A percentile compares a stretch with the other conserved stretches of the same genome.
phyloP scores from a whole-genome alignment of 129 eudicot species.

The Tanacetum coccineum region DNA sequence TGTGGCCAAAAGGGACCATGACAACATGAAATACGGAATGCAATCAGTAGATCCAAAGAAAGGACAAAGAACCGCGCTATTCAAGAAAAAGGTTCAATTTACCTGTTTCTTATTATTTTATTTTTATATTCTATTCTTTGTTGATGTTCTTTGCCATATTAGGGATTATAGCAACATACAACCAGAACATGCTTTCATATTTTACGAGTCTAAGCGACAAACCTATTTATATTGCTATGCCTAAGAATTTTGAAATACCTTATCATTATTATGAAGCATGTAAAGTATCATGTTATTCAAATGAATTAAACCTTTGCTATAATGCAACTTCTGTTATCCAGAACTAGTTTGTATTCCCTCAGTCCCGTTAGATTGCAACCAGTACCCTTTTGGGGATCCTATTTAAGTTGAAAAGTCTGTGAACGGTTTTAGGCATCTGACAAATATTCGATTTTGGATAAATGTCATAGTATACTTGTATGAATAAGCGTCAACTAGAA shows the following conservation, averaged over 20 bases:
- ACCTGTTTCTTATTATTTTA: background rate
- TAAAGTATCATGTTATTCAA: too few species aligned
- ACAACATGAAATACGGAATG: conserved; percentile 25
- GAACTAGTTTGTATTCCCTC: background rate
- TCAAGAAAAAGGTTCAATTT: conserved; percentile 13
- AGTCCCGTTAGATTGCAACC: background rate
- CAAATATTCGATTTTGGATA: background rate
- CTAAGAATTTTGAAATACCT: too few species aligned
- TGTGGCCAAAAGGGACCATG: conserved; percentile 30
- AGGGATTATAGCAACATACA: too few species aligned
- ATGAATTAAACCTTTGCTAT: background rate
- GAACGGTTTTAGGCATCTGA: conserved; percentile 10
- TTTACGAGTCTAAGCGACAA: too few species aligned
- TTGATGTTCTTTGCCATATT: too few species aligned
- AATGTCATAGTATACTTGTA: background rate
- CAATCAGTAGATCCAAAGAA: conserved; percentile 28
- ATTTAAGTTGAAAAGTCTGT: background rate
- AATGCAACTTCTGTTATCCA: background rate
- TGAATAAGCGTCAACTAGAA: background rate
- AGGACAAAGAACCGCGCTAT: conserved; percentile 3
- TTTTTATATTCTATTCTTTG: background rate
- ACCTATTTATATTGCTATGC: too few species aligned
- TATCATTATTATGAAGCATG: too few species aligned
- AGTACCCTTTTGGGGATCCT: background rate
- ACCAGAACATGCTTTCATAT: too few species aligned